Evolutionary conservation across 2,329 filamentous ascomycete genomes (phyloP), one percentile per base, ranked within the genome.

Genomic region (Claviceps quebecensis): DNA sequence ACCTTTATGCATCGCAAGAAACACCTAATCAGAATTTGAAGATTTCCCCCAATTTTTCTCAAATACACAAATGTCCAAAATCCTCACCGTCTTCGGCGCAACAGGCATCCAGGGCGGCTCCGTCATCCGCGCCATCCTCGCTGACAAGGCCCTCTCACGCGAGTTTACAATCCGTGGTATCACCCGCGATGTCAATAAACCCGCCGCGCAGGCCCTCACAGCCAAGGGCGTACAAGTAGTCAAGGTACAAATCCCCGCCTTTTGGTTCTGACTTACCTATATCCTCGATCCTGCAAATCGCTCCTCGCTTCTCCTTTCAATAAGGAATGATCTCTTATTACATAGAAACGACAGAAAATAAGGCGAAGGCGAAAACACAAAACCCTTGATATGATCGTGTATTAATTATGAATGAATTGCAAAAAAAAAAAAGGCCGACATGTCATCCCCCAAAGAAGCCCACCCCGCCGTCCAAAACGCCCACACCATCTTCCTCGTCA

Each of bases 51-150:
- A 41, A 22, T 29, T 8, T 9, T 1, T 17, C 3, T 16, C 22
- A 17, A 34, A n/a, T 4, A 43, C 9, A 29, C 47, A 51, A 19
- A 64, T 67, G 64, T 69, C 70, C 56, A 68, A 68, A 53, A 60
- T 69, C 46, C 55, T 70, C 22, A 65, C 67, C 13, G 69, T 73
- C n/a, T 74, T 74, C 48, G 72, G 72, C 26, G 71, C 70, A 49
- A 75, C 73, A 2, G 73, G 72, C 52, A 67, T 68, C 54, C 73
- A 77, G 59, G 74, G 73, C 43, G 69, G 69, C 38, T 73, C 72
- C 34, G 70, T 76, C 34, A 64, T 75, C 51, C 54, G 60, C 3
- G 62, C 65, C 49, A 65, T 76, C 54, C 70, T 77, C 54, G 65
- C 64, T 50, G 70, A 77, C 63, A 58, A 73, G 2, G 60, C 57